Base-by-base conservation (phyloP, 2,329 filamentous ascomycete genomes). In the Epichloe hybrida region DNA sequence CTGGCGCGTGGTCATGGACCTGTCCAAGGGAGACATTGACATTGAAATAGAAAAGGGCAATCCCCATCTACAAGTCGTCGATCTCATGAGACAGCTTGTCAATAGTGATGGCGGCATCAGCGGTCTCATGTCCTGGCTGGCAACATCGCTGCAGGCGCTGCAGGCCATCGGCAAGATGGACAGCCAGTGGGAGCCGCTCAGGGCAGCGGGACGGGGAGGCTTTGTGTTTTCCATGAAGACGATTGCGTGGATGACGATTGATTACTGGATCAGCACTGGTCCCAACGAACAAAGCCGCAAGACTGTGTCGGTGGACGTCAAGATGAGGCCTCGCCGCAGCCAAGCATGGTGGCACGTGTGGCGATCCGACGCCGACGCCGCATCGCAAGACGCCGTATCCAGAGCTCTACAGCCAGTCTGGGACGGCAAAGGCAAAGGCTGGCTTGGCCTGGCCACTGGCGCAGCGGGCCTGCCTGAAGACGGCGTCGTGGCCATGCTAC, bases 11-110 rank as follows among this genome's bases (percentile, higher is more conserved):
- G 71, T 71, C 3, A 68, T 88, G 41, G 74, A 80, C 54, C 77
- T 88, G 35, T 69, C 71, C 20, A 66, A 67, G 9, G 67, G 71
- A 17, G 65, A 73, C 2, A 79, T 86, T 56, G 70, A 70, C 15
- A 69, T 93, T 31, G 67, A 70, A 27, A 70, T 91, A 20, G 74
- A 82, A 40, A 68, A 69, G 13, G 72, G 71, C 12, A 88, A 86
- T 58, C 85, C 86, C 2, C 85, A 89, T 59, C 68, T 83, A 43
- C 76, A 81, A 17, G 73, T 85, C 12, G 66, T 74, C 20, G 78
- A 82, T 55, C 69, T 77, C 43, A 70, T 88, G 53, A 74, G 73
- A 49, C 70, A 68, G 3, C 68, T 82, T 7, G 74, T 82, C 53
- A 84, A 84, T 60, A 69, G 72, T 40, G 62, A 72, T 39, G 69